phyloP scores from a whole-genome alignment of 345 rosid genomes.

The Sisymbrium altissimum region DNA sequence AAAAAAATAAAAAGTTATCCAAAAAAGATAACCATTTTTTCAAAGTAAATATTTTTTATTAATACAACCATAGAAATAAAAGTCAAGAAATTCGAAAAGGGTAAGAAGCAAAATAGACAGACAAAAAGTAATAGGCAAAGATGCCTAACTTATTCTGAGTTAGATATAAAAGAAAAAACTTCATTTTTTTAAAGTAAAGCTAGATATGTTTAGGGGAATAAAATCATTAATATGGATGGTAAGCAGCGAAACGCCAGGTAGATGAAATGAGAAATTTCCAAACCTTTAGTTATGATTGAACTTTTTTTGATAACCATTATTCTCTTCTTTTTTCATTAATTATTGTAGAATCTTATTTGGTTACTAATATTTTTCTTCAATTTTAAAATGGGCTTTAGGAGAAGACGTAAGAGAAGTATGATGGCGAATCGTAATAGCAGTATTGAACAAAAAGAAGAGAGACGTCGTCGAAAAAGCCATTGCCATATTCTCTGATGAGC shows the following conservation, averaged over 20 bases:
- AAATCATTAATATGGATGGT: constrained; percentile 9
- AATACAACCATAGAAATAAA: background rate
- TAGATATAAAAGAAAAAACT: background rate
- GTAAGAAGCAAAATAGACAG: background rate
- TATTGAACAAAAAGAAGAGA: constrained; percentile 23
- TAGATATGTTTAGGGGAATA: constrained; percentile 11
- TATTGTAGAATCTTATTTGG: background rate
- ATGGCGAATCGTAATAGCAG: background rate
- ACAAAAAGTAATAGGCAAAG: background rate
- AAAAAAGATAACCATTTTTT: background rate
- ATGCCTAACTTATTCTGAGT: background rate
- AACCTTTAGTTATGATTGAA: background rate
- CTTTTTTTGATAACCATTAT: background rate
- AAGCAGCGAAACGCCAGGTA: background rate
- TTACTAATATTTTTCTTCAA: background rate
- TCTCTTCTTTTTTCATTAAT: background rate
- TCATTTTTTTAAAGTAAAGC: background rate
- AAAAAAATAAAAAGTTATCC: background rate
- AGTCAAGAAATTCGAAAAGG: background rate
- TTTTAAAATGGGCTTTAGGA: constrained; percentile 6
- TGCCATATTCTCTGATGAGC: constrained; percentile 25
- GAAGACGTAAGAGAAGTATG: constrained; percentile 6
- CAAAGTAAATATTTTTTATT: background rate
- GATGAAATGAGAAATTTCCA: background rate
- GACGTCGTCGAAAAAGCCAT: constrained; percentile 27